These are phyloP conservation scores for Pseudisothecium myosuroides DNA, from an alignment of 225 moss, liverwort and hornwort genomes.

Conservation along the genomic window DNA sequence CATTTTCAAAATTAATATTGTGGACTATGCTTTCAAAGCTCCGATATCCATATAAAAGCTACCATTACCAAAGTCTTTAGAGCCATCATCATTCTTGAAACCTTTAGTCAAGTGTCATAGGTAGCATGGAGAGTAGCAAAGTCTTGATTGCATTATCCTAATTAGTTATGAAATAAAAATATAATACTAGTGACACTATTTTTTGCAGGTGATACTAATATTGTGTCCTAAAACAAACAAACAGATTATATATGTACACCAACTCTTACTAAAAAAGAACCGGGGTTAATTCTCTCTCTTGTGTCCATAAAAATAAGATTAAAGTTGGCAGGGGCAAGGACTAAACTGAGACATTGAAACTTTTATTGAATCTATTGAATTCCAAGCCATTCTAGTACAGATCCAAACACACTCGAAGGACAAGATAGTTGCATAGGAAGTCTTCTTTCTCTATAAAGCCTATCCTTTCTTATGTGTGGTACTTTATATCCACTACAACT, in stretches of 20 bases:
- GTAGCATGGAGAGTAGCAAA: fast-evolving
- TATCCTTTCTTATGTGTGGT: not conserved
- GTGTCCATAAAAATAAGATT: no score
- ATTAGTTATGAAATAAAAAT: not conserved
- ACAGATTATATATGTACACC: not conserved
- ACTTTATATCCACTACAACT: not conserved
- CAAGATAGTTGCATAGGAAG: not conserved
- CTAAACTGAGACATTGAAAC: no score
- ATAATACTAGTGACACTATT: not conserved
- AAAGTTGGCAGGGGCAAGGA: no score
- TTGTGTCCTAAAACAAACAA: not conserved
- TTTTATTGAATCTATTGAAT: no score
- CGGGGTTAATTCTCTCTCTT: no score
- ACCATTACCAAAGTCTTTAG: not conserved
- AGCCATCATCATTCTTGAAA: fast-evolving
- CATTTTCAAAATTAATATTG: not conserved
- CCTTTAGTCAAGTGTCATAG: fast-evolving
- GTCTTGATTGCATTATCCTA: not conserved
- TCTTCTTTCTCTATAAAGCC: not conserved
- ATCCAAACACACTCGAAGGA: fast-evolving
- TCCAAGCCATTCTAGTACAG: no score
- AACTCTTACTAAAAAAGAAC: no score
- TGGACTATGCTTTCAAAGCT: not conserved
- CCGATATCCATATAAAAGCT: fast-evolving
- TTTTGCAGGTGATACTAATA: not conserved